phyloP scores from a whole-genome alignment of 176 grass and related monocot species.

The Miscanthus lutarioriparius region DNA sequence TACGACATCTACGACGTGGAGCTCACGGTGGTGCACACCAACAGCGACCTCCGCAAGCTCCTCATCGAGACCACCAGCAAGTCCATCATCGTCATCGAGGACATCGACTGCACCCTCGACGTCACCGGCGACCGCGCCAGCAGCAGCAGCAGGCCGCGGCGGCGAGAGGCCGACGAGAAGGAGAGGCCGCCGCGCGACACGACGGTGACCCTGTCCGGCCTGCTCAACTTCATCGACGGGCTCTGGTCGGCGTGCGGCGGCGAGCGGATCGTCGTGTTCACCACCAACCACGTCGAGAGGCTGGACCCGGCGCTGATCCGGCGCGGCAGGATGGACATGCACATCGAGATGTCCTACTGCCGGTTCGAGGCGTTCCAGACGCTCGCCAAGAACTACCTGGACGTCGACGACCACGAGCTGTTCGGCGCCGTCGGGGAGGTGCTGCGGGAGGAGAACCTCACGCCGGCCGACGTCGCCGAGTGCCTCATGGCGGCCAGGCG shows the following conservation, averaged over 20 bases:
- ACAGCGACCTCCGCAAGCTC: slow-evolving; percentile 36
- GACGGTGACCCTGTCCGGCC: slow-evolving; percentile 45
- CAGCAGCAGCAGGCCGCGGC: neutral
- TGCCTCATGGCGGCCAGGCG: slow-evolving; percentile 28
- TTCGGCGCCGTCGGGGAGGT: slow-evolving; percentile 15
- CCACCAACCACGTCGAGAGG: slow-evolving; percentile 54
- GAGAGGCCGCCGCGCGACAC: neutral
- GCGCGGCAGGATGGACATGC: slow-evolving; percentile 64
- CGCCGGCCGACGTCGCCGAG: neutral
- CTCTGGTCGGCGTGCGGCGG: slow-evolving; percentile 55
- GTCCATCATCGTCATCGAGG: slow-evolving; percentile 70
- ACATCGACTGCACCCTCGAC: slow-evolving; percentile 61
- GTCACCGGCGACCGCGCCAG: slow-evolving; percentile 31
- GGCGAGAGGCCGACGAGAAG: neutral
- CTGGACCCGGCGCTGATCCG: slow-evolving; percentile 58
- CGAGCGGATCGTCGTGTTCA: slow-evolving; percentile 59
- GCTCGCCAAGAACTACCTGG: slow-evolving; percentile 52
- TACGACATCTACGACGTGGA: slow-evolving; percentile 60
- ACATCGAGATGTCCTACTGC: slow-evolving; percentile 78
- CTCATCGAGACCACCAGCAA: slow-evolving; percentile 51
- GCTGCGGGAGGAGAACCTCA: slow-evolving; percentile 47
- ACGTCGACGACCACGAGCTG: neutral
- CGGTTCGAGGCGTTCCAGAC: slow-evolving; percentile 46
- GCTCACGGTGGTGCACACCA: slow-evolving; percentile 42
- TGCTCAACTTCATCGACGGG: slow-evolving; percentile 58